Conservation (phyloP, 164 flowering plant species). For the Saururus chinensis region DNA sequence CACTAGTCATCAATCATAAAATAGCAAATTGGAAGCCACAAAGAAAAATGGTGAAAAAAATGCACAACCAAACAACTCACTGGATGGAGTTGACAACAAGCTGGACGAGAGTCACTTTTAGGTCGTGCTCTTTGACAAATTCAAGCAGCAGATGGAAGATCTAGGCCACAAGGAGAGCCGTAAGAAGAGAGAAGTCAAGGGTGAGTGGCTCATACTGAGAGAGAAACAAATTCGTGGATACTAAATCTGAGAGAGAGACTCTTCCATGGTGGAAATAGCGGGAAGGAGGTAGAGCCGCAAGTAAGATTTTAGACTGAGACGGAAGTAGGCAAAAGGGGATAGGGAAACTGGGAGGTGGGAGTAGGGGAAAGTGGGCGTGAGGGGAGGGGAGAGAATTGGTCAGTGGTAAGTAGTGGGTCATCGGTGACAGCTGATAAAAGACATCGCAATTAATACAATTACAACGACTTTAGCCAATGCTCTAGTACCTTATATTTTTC, state of each 20-base stretch:
- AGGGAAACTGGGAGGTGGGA: no score
- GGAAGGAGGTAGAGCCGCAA: no score
- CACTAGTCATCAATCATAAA: not conserved
- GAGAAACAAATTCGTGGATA: conserved; percentile 48
- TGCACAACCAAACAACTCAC: conserved; percentile 19
- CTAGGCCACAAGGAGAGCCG: conserved; percentile 49
- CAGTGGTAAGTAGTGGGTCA: no score
- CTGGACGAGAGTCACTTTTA: conserved; percentile 35
- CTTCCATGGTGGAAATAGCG: conserved; percentile 15
- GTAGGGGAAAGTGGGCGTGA: no score
- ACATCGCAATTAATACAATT: no score
- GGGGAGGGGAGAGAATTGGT: no score
- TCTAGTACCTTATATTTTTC: no score
- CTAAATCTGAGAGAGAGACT: conserved; percentile 11
- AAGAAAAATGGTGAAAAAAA: not conserved
- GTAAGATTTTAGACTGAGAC: no score
- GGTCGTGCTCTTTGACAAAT: conserved; percentile 46
- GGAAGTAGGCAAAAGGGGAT: no score
- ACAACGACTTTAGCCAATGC: no score
- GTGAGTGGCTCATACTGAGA: conserved; percentile 68
- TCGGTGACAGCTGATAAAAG: no score
- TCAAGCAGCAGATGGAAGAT: conserved; percentile 26
- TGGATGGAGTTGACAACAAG: conserved; percentile 44
- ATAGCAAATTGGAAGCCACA: not conserved
- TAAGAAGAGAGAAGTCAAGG: conserved; percentile 42